phyloP scores from a whole-genome alignment of 345 rosid genomes.

The Eucalyptus pauciflora region DNA sequence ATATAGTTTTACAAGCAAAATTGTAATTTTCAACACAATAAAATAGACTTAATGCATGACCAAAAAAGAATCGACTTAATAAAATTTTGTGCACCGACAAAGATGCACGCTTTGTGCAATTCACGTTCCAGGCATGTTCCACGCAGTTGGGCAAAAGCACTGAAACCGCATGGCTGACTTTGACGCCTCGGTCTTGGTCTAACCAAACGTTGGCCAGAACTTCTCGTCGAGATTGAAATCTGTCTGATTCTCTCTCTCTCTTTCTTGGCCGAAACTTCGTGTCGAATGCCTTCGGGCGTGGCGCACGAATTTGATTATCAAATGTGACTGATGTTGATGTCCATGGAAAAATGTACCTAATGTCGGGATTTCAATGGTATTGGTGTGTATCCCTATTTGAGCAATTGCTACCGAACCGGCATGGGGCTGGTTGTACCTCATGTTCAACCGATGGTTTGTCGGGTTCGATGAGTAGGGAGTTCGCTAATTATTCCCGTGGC shows the following conservation, averaged over 20 bases:
- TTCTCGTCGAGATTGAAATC: background rate
- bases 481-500: background rate
- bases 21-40: background rate
- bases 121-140: background rate
- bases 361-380: background rate
- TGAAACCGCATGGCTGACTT: background rate
- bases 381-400: background rate
- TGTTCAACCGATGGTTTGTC: background rate
- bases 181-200: background rate
- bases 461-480: background rate
- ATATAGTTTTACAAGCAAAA: background rate
- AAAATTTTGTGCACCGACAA: background rate
- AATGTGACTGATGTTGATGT: background rate
- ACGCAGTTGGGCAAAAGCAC: background rate
- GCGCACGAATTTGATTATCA: background rate
- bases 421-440: rapidly evolving
- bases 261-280: background rate
- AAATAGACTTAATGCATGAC: background rate
- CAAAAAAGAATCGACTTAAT: background rate
- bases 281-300: background rate
- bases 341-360: background rate
- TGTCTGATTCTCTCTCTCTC: background rate
- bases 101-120: background rate
- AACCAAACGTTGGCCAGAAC: background rate
- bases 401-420: background rate